Evolutionary conservation across 768 basidiomycete genomes (phyloP), one percentile per base, ranked within the genome.

Genomic region (Mycena latifolia): DNA sequence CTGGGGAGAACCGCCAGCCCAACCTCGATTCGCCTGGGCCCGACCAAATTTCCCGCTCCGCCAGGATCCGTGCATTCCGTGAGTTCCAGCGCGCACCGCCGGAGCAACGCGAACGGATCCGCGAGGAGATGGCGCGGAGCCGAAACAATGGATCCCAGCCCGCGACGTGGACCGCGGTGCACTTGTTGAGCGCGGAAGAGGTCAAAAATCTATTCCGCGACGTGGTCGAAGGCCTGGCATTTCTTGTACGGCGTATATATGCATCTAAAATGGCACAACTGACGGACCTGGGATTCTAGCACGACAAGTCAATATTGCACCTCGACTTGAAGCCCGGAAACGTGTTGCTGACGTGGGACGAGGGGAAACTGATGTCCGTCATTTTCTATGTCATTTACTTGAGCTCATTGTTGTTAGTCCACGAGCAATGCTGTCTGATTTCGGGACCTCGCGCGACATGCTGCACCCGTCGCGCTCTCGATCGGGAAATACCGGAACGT

Each of bases 401-500:
- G 28, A 22, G n/a, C 48, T 48, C 35, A 45, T 37, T 53, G 12
- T 33, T 37, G 41, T 39, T 52, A 96, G 95, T 63, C 96, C 96
- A 4, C 87, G 94, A 72, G 96, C 95, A 0, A 95, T 98, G 93
- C 82, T 98, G 20, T 95, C 94, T 2, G 96, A 98, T 72, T 98
- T 98, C 77, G 96, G 96, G 20, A 97, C 96, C 0, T 95, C 94
- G 27, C 89, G 94, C 53, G 95, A 97, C 72, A 94, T 94, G 92
- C 81, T 96, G 20, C 85, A 89, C 53, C 85, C 88, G 8, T 83
- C 87, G 20, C 80, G 88, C 15, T 78, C 83, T 18, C 86, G 96
- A 25, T 92, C 93, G 3, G 96, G 96, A n/a, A 95, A 96, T 72
- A 98, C 96, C 12, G 96, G 96, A 73, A 98, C 96, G 88, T 93